These are phyloP conservation scores for Leishmania tarentolae DNA, from an alignment of 208 protist species.

Conservation along the genomic window DNA sequence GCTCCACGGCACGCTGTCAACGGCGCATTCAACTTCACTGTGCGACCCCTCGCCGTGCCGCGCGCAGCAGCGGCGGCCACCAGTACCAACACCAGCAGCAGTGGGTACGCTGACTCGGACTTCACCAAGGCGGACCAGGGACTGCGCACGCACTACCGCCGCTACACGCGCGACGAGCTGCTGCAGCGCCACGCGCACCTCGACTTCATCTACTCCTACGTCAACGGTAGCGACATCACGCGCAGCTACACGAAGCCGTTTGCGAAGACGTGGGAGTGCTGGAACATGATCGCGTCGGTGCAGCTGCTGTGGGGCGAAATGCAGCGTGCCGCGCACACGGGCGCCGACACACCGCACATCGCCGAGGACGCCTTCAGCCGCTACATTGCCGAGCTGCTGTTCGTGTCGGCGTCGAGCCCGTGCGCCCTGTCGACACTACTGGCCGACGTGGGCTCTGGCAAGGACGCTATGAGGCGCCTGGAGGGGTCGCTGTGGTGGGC, in stretches of 20 bases:
- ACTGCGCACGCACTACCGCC: no score
- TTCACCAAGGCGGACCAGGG: slow-evolving; percentile 5
- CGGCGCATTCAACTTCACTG: slow-evolving; percentile 14
- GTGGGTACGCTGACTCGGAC: neutral
- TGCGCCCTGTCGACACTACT: slow-evolving; percentile 18
- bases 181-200: slow-evolving; percentile 11
- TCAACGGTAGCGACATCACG: slow-evolving; percentile 30
- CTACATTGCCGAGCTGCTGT: slow-evolving; percentile 13
- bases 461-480: slow-evolving; percentile 16
- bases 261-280: slow-evolving; percentile 14
- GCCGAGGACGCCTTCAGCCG: neutral
- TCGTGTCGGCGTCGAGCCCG: neutral
- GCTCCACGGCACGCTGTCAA: neutral
- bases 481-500: slow-evolving; percentile 17
- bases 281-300: slow-evolving; percentile 17
- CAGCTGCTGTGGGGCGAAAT: slow-evolving; percentile 22
- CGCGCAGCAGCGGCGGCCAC: neutral
- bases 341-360: neutral
- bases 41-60: slow-evolving; percentile 6
- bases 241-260: slow-evolving; percentile 25
- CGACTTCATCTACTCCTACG: slow-evolving; percentile 33
- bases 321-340: slow-evolving; percentile 3
- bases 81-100: neutral
- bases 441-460: neutral
- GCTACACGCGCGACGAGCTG: slow-evolving; percentile 12